These are phyloP conservation scores for Annona cherimola DNA, from an alignment of 164 flowering plant species.

Conservation along the genomic window DNA sequence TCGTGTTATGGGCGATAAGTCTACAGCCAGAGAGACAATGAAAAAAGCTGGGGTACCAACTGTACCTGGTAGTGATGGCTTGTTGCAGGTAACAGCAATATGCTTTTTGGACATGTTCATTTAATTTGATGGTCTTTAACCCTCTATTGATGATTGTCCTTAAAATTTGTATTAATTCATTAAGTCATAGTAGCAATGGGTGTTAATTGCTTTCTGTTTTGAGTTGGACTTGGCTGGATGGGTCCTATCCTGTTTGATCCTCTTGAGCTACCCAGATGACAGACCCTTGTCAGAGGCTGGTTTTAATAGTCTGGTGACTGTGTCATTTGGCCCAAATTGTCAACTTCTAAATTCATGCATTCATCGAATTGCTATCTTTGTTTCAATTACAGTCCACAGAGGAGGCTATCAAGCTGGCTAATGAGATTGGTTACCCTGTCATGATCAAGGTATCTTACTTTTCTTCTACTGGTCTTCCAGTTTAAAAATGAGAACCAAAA, in stretches of 20 bases:
- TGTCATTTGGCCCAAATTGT: no score
- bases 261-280: no score
- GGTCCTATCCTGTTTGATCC: no score
- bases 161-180: not conserved
- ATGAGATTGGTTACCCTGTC: conserved; percentile 90
- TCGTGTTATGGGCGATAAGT: conserved; percentile 96
- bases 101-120: not conserved
- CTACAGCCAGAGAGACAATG: conserved; percentile 98
- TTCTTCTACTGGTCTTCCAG: not conserved
- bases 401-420: conserved; percentile 78
- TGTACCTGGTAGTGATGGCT: conserved; percentile 97
- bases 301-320: no score
- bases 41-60: conserved; percentile 99
- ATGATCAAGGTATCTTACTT: conserved; percentile 81
- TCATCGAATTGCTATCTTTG: conserved; percentile 4
- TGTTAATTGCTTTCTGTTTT: no score
- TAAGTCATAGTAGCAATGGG: no score
- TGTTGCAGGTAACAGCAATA: conserved; percentile 55
- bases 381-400: conserved; percentile 67
- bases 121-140: not conserved
- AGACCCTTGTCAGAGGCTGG: not conserved
- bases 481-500: not conserved
- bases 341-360: no score
- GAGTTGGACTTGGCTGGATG: no score
- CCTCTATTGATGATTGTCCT: not conserved